These are phyloP conservation scores for Avena eriantha DNA, from an alignment of 176 grass and related monocot genomes.

Conservation along the genomic window DNA sequence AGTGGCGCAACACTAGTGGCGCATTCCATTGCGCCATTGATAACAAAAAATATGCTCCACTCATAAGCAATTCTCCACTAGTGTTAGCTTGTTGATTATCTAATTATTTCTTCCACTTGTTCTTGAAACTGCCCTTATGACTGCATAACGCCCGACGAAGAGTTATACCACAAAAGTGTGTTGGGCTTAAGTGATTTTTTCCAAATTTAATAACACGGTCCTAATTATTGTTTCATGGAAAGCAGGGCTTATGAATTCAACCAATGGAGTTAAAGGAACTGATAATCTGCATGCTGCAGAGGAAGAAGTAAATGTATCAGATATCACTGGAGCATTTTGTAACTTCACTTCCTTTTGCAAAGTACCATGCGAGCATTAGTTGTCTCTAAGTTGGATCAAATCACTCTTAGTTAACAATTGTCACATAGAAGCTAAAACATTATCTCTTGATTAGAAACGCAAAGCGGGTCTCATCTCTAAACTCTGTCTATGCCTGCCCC, in stretches of 20 bases:
- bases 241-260: not conserved
- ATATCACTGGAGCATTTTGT: not conserved
- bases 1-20: too few species aligned
- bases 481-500: not conserved
- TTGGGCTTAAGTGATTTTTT: not conserved
- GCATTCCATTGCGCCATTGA: too few species aligned
- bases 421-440: conserved; percentile 4
- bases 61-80: too few species aligned
- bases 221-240: conserved; percentile 23
- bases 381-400: not conserved
- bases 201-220: not conserved
- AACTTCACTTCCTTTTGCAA: not conserved
- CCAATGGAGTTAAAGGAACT: conserved; percentile 8
- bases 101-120: conserved; percentile 6
- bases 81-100: conserved; percentile 28
- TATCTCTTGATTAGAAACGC: not conserved
- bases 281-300: not conserved
- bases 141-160: not conserved
- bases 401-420: not conserved
- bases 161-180: not conserved
- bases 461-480: not conserved
- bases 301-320: not conserved
- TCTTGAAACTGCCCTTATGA: not conserved
- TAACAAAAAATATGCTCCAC: too few species aligned
- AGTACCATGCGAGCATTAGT: not conserved